Percentiles rank a stretch among this genome's conserved stretches.
These are phyloP conservation scores for Chaetomium strumarium DNA, from an alignment of 2,329 filamentous ascomycete species.

Conservation along the genomic window DNA sequence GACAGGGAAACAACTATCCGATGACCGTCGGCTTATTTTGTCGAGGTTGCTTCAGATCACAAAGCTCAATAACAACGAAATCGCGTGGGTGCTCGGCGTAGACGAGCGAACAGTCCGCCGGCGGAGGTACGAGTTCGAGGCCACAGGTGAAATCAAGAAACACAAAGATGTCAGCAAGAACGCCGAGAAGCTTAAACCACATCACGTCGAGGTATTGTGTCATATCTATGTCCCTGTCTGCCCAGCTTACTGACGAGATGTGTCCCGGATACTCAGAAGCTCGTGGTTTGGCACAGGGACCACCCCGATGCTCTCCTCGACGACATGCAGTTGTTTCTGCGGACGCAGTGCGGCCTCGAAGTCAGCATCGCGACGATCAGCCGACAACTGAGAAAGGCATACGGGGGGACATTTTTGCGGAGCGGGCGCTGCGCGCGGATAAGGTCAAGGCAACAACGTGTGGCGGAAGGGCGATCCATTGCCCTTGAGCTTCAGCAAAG, in stretches of 20 bases:
- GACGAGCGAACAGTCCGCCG: slow-evolving; percentile 20
- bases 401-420: slow-evolving; percentile 14
- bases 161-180: slow-evolving; percentile 24
- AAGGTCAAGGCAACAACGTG: slow-evolving; percentile 15
- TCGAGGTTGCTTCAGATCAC: slow-evolving; percentile 18
- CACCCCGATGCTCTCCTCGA: slow-evolving; percentile 22
- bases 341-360: slow-evolving; percentile 18
- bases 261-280: slow-evolving; percentile 13
- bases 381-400: slow-evolving; percentile 18
- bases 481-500: slow-evolving; percentile 12
- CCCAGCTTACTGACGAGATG: neutral
- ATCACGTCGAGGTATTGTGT: slow-evolving; percentile 20
- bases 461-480: slow-evolving; percentile 15
- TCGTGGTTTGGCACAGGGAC: slow-evolving; percentile 21
- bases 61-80: slow-evolving; percentile 23
- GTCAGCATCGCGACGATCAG: slow-evolving; percentile 23
- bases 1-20: slow-evolving; percentile 21
- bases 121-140: slow-evolving; percentile 18
- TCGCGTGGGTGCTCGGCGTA: slow-evolving; percentile 20
- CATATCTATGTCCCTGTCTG: neutral
- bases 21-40: slow-evolving; percentile 19
- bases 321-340: slow-evolving; percentile 23
- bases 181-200: slow-evolving; percentile 23
- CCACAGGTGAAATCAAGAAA: slow-evolving; percentile 19
- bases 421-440: slow-evolving; percentile 14